Evolutionary conservation across 805 yeast genomes (phyloP).

Genomic region (Ogataea sp.): DNA sequence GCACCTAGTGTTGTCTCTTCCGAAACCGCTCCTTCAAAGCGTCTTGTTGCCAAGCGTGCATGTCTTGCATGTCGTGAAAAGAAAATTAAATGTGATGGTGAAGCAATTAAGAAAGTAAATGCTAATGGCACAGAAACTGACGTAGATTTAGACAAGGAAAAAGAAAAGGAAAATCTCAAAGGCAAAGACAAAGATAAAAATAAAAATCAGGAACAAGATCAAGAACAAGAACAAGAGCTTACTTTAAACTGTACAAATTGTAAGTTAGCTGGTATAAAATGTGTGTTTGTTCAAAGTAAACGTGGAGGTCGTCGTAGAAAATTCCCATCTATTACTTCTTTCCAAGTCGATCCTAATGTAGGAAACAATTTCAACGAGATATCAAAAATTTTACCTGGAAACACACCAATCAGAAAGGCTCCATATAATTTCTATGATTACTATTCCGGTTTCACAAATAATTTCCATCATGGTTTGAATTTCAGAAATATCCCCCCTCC

Average conservation of each 20-base stretch:
- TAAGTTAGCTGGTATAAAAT: constrained; percentile 32
- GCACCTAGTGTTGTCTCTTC: too few species aligned
- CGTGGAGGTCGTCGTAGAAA: constrained; percentile 49
- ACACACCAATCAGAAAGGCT: not conserved
- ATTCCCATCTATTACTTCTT: constrained; percentile 6
- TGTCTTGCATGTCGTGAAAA: constrained; percentile 58
- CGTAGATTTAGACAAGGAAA: not conserved
- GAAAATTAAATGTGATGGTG: constrained; percentile 63
- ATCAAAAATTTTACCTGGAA: not conserved
- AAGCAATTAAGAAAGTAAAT: constrained; percentile 20
- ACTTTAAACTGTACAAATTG: constrained; percentile 39
- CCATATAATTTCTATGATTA: not conserved
- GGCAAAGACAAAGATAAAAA: constrained; percentile 16
- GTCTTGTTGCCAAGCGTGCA: constrained; percentile 53
- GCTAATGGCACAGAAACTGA: constrained; percentile 14
- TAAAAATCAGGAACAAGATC: constrained; percentile 1
- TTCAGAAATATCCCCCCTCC: not conserved
- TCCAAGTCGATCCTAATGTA: not conserved
- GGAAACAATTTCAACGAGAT: not conserved
- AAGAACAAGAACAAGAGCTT: not conserved
- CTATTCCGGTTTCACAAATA: not conserved
- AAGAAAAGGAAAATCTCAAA: too few species aligned
- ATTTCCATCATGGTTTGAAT: not conserved
- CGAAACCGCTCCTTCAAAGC: too few species aligned
- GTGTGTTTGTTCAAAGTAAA: constrained; percentile 49